These are phyloP conservation scores for Magnusiomyces suaveolens DNA, from an alignment of 1,139 yeast genomes.

Conservation along the genomic window DNA sequence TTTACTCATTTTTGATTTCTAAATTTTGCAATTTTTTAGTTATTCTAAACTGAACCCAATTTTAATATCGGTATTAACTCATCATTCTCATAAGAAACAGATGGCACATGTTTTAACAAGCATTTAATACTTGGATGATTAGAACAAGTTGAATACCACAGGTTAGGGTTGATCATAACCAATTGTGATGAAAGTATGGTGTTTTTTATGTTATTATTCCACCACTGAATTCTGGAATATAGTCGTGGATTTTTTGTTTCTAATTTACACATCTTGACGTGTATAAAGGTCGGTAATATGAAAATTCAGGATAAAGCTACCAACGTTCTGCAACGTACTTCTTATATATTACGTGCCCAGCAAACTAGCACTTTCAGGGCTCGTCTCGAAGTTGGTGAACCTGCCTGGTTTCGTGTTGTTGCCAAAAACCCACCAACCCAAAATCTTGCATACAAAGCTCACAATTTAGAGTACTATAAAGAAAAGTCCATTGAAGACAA, in stretches of 20 bases:
- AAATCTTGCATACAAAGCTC: slow-evolving; percentile 44
- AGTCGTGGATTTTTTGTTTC: too few relatives aligned
- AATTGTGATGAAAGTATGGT: neutral
- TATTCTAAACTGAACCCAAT: too few relatives aligned
- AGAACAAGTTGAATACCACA: too few relatives aligned
- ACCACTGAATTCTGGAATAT: neutral
- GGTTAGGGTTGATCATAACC: neutral
- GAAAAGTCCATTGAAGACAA: slow-evolving; percentile 21
- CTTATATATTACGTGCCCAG: slow-evolving; percentile 59
- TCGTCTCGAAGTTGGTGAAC: slow-evolving; percentile 41
- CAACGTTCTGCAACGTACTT: slow-evolving; percentile 65
- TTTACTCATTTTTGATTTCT: too few relatives aligned
- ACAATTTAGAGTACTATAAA: slow-evolving; percentile 33
- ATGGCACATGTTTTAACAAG: too few relatives aligned
- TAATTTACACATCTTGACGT: neutral
- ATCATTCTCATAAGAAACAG: too few relatives aligned
- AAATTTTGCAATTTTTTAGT: too few relatives aligned
- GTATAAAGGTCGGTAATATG: slow-evolving; percentile 34
- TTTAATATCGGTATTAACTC: too few relatives aligned
- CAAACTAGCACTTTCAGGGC: slow-evolving; percentile 20
- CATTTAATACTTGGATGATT: too few relatives aligned
- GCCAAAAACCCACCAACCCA: slow-evolving; percentile 69
- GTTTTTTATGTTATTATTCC: neutral
- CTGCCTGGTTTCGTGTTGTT: slow-evolving; percentile 81
- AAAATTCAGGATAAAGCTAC: slow-evolving; percentile 60